Percentiles rank a stretch among this genome's conserved stretches.
Evolutionary conservation across 2,329 filamentous ascomycete genomes (phyloP).

Genomic region (Colletotrichum sp.): DNA sequence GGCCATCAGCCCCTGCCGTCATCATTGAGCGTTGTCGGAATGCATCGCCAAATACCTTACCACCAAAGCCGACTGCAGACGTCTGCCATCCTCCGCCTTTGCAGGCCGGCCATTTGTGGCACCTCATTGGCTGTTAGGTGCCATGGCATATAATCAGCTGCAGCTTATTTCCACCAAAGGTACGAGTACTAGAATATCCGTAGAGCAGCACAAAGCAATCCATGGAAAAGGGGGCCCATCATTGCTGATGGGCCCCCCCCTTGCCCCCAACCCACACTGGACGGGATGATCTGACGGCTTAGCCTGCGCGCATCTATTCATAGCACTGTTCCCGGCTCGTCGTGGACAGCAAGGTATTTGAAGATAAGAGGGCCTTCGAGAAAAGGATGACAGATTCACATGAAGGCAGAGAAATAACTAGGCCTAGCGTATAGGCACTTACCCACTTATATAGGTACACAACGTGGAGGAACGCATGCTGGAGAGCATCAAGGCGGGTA

Average conservation of each 20-base stretch:
- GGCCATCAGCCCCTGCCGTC: neutral
- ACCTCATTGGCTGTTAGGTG: neutral
- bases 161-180: neutral
- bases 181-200: neutral
- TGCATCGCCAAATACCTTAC: neutral
- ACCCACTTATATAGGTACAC: neutral
- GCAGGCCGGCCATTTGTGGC: neutral
- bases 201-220: neutral
- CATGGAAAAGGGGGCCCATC: neutral
- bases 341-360: neutral
- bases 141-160: neutral
- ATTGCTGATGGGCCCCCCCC: neutral
- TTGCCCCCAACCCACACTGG: neutral
- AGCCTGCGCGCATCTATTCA: neutral
- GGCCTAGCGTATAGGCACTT: neutral
- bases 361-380: neutral
- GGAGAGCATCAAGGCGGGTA: neutral
- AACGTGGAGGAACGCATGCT: neutral
- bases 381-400: neutral
- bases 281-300: neutral
- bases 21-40: neutral
- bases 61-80: neutral
- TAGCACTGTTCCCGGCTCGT: neutral
- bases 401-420: neutral
- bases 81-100: neutral